Base-by-base conservation (phyloP, 1,284 basidiomycete species). In the Cutaneotrichosporon sp. region DNA sequence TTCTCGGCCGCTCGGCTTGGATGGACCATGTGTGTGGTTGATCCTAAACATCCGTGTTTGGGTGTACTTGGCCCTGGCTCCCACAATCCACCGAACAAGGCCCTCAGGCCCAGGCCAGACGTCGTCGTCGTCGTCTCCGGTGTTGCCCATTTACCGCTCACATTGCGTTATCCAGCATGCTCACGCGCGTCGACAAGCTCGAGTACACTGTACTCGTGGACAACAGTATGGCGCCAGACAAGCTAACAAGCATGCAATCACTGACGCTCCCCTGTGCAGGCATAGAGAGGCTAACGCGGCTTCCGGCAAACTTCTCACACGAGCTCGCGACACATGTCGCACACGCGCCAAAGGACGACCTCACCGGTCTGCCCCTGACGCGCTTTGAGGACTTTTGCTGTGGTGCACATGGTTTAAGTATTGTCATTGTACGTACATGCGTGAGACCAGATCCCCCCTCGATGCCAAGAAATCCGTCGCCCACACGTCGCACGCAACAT, bases 331-430 rank as follows among this genome's bases (percentile, higher is more conserved):
- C 82, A 51, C 86, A 89, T 65, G 63, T 89, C 15, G 48, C 46
- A 1, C 46, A 44, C 22, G 51, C 49, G 35, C 34, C 18, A 20
- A 73, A 76, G 1, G 84, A 87, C 60, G 69, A 78, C 21, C 61
- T 74, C 20, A 85, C 82, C 2, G 81, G 82, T 0, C 81, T 84
- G 5, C 85, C 85, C 2, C 72, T 87, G 8, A 58, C 88, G 5
- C 82, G 88, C 62, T 80, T 90, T 41, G 82, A 88, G 60, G 80
- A 83, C 50, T 87, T 83, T 64, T 89, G 87, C 66, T 90, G 87
- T 65, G 87, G 86, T 7, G 87, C 87, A 1, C 88, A 90, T 73
- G 88, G 88, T 0, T 85, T 90, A 63, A 82, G 87, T 23, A 84
- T 83, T 26, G 74, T 89, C 39, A 83, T 90, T 57, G 87, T 87